Conservation (phyloP, 352 stramenopile genomes). For the Phytophthora nicotianae region DNA sequence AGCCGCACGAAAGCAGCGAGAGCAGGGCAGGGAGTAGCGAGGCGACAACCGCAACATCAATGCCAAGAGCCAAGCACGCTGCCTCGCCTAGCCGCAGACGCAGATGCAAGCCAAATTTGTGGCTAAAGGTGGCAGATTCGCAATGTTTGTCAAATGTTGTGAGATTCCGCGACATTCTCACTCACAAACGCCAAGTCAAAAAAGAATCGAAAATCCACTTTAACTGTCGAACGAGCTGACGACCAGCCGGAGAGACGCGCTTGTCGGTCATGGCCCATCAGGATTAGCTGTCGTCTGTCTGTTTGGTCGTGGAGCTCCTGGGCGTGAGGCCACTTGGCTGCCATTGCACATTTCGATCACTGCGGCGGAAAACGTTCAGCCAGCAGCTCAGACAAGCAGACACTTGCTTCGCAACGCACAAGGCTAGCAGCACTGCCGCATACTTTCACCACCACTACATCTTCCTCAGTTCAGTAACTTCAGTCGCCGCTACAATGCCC, state of each 20-base stretch:
- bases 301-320: conserved; percentile 9
- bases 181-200: conserved; percentile 25
- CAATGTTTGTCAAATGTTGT: conserved; percentile 25
- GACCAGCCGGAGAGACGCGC: conserved; percentile 13
- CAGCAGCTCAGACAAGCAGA: conserved; percentile 1
- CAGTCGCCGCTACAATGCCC: conserved; percentile 42
- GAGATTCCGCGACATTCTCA: conserved; percentile 16
- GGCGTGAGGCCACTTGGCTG: conserved; percentile 13
- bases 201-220: conserved; percentile 18
- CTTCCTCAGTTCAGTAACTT: not conserved
- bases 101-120: conserved; percentile 12
- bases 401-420: conserved; percentile 3
- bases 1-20: conserved; percentile 11
- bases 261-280: conserved; percentile 27
- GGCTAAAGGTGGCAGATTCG: conserved; percentile 10
- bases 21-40: conserved; percentile 6
- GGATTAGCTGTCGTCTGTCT: conserved; percentile 24
- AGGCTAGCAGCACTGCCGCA: conserved; percentile 3
- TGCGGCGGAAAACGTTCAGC: conserved; percentile 8
- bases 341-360: conserved; percentile 37
- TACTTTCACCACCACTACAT: not conserved
- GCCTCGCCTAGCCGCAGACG: not conserved
- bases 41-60: conserved; percentile 2
- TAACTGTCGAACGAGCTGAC: conserved; percentile 13
- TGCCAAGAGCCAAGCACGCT: not conserved